phyloP scores from a whole-genome alignment of 345 rosid genomes.

The Syzygium oleosum region DNA sequence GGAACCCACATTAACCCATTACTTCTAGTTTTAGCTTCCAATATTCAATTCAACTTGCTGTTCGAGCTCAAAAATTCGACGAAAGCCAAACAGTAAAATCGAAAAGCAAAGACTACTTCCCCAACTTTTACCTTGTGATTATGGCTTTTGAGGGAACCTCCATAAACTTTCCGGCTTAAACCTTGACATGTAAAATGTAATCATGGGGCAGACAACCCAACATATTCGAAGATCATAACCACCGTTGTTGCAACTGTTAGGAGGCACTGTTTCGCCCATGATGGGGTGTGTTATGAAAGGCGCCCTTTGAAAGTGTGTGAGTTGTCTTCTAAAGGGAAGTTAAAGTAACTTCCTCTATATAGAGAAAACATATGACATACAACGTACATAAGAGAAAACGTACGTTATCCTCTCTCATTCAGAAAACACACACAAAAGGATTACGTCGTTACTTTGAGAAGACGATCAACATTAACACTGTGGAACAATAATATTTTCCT shows the following conservation, averaged over 20 bases:
- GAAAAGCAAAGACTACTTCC: not conserved
- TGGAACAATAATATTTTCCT: too few species aligned
- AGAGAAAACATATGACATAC: too few species aligned
- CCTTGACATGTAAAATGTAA: not conserved
- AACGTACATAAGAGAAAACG: too few species aligned
- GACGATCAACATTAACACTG: too few species aligned
- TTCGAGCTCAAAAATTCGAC: not conserved
- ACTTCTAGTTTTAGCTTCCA: not conserved
- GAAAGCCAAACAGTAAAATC: not conserved
- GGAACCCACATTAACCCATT: not conserved
- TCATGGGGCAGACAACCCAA: not conserved
- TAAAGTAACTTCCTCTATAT: too few species aligned
- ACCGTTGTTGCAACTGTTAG: not conserved
- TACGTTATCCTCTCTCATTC: too few species aligned
- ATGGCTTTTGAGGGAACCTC: not conserved
- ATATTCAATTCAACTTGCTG: not conserved
- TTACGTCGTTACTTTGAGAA: too few species aligned
- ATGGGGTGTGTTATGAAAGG: too few species aligned
- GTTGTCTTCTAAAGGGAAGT: too few species aligned
- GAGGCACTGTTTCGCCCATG: too few species aligned
- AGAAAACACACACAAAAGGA: too few species aligned
- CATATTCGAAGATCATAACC: not conserved
- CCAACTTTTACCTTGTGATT: not conserved
- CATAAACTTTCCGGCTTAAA: not conserved
- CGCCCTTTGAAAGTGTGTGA: too few species aligned